A percentile compares a stretch with the other conserved stretches of the same genome.
These are phyloP conservation scores for Kockiozyma suomiensis DNA, from an alignment of 805 yeast species.

Conservation along the genomic window DNA sequence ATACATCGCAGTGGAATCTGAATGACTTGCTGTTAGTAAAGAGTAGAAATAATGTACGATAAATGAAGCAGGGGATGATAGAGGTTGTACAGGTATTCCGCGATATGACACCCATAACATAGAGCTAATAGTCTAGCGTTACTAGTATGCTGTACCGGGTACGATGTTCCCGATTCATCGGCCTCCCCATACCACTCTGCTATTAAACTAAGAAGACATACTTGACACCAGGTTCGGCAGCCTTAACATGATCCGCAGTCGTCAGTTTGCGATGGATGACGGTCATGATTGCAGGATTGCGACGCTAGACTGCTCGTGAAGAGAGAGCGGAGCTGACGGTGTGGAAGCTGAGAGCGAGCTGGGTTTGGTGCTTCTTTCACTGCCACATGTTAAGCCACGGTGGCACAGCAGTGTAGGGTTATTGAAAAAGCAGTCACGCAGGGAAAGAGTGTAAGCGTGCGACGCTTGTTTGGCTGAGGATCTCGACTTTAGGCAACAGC, in stretches of 20 bases:
- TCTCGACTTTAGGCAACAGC: constrained; percentile 4
- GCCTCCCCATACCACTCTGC: neutral
- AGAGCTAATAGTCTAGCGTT: neutral
- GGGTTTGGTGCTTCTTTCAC: too few relatives aligned
- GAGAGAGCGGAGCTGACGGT: neutral
- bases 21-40: neutral
- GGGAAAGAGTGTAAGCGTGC: neutral
- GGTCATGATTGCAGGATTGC: constrained; percentile 38
- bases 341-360: neutral
- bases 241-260: constrained; percentile 39
- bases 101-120: neutral
- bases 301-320: too few relatives aligned
- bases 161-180: neutral
- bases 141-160: neutral
- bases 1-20: constrained; percentile 88
- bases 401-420: constrained; percentile 10
- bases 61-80: too few relatives aligned
- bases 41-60: too few relatives aligned
- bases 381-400: neutral
- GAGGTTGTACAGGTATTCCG: too few relatives aligned
- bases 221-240: constrained; percentile 46
- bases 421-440: constrained; percentile 14
- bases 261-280: constrained; percentile 45
- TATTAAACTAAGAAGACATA: constrained; percentile 30
- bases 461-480: neutral